Evolutionary conservation across 257 asterid species (phyloP).

Genomic region (Nicotiana benthamiana): DNA sequence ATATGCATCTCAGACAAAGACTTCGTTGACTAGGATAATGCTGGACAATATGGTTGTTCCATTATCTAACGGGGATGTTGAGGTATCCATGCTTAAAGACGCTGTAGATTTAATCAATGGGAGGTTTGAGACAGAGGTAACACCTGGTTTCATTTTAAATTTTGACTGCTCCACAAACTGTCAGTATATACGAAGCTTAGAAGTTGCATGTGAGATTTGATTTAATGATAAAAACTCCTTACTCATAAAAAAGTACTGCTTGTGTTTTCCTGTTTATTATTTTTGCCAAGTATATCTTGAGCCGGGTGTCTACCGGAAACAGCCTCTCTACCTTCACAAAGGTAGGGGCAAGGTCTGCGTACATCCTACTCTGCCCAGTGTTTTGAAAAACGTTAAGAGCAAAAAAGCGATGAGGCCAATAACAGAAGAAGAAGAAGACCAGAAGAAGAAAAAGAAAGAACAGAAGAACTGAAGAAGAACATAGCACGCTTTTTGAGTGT

Average conservation of each 20-base stretch:
- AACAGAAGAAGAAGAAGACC: too few species aligned
- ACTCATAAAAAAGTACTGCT: not conserved
- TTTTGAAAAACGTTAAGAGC: too few species aligned
- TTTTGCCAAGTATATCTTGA: too few species aligned
- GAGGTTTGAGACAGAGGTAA: slow-evolving; percentile 85
- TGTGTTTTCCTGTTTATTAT: not conserved
- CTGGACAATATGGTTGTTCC: slow-evolving; percentile 97
- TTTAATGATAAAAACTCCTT: not conserved
- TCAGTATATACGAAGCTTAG: not conserved
- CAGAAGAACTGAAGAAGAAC: too few species aligned
- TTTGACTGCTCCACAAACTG: slow-evolving; percentile 5
- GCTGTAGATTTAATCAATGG: slow-evolving; percentile 73
- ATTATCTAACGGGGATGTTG: slow-evolving; percentile 61
- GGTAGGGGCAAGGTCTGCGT: too few species aligned
- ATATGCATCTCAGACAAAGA: slow-evolving; percentile 64
- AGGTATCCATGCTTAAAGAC: slow-evolving; percentile 84
- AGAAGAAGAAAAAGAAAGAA: too few species aligned
- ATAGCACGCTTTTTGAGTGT: too few species aligned
- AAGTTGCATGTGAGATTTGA: not conserved
- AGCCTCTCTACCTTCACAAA: too few species aligned
- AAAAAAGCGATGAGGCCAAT: too few species aligned
- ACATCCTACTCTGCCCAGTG: too few species aligned
- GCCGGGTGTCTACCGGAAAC: too few species aligned
- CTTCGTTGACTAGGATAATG: slow-evolving; percentile 78
- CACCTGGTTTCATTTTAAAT: not conserved